These are phyloP conservation scores for Alnus rubra DNA, from an alignment of 306 rosid species.

Conservation along the genomic window DNA sequence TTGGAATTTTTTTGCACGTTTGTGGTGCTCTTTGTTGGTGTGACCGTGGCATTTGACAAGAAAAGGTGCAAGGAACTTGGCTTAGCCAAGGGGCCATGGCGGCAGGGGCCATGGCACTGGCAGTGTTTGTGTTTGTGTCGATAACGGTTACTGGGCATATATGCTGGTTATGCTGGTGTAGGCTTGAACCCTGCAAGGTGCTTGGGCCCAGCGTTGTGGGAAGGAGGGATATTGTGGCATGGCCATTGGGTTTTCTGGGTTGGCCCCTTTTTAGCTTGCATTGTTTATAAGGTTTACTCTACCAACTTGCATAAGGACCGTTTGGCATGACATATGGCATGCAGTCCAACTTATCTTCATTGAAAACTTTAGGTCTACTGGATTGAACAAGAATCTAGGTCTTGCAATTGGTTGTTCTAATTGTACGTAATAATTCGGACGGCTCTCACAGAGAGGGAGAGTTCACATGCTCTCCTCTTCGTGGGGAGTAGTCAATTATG, in stretches of 20 bases:
- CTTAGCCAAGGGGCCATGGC: slow-evolving; percentile 50
- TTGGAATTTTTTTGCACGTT: slow-evolving; percentile 68
- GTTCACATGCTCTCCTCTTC: too few species aligned
- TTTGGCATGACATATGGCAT: too few species aligned
- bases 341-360: too few species aligned
- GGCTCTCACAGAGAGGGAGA: too few species aligned
- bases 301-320: slow-evolving; percentile 35
- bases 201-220: slow-evolving; percentile 64
- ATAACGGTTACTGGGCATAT: slow-evolving; percentile 47
- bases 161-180: slow-evolving; percentile 56
- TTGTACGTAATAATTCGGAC: too few species aligned
- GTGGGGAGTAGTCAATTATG: too few species aligned
- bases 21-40: slow-evolving; percentile 65
- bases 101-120: slow-evolving; percentile 58
- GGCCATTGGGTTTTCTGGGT: slow-evolving; percentile 88
- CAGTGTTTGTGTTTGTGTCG: slow-evolving; percentile 70
- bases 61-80: slow-evolving; percentile 55
- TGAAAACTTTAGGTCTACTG: too few species aligned
- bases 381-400: too few species aligned
- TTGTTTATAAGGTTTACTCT: slow-evolving; percentile 48
- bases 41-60: slow-evolving; percentile 67
- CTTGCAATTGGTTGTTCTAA: too few species aligned
- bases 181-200: slow-evolving; percentile 78
- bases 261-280: slow-evolving; percentile 72
- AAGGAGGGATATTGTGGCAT: slow-evolving; percentile 57